Evolutionary conservation across 225 moss, liverwort and hornwort species (phyloP).

Genomic region (Anthoceros angustus): DNA sequence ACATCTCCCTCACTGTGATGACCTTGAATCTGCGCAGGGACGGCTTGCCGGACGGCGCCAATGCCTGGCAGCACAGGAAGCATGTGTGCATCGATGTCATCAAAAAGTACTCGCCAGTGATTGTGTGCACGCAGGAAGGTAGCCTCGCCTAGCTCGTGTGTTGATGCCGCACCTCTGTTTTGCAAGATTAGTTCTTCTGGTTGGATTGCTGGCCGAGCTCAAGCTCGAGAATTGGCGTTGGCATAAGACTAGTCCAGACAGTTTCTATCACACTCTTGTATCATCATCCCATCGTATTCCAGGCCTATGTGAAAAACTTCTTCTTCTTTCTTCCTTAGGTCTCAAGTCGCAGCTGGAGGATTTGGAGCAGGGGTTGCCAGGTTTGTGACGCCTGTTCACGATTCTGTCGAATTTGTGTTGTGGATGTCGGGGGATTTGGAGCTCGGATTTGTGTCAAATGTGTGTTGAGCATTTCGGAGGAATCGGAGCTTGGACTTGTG

Average conservation of each 20-base stretch:
- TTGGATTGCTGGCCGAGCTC: neutral
- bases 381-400: neutral
- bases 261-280: no score
- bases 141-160: neutral
- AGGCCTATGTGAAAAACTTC: no score
- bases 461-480: no score
- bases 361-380: conserved; percentile 21
- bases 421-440: neutral
- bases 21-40: conserved; percentile 40
- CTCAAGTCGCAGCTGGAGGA: conserved; percentile 38
- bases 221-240: no score
- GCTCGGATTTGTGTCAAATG: neutral
- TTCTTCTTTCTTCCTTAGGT: conserved; percentile 5
- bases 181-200: neutral
- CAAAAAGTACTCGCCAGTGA: conserved; percentile 24
- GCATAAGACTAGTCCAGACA: no score
- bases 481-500: no score
- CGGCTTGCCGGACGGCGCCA: conserved; percentile 18
- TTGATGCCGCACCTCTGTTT: no score
- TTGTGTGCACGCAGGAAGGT: conserved; percentile 50
- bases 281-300: no score
- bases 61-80: conserved; percentile 33
- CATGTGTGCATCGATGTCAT: conserved; percentile 25
- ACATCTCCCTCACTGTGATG: conserved; percentile 27
- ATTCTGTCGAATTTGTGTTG: neutral